Percentiles rank a stretch among this genome's conserved stretches.
phyloP scores from a whole-genome alignment of 1,284 basidiomycete species.

The Polyporus tsugae region DNA sequence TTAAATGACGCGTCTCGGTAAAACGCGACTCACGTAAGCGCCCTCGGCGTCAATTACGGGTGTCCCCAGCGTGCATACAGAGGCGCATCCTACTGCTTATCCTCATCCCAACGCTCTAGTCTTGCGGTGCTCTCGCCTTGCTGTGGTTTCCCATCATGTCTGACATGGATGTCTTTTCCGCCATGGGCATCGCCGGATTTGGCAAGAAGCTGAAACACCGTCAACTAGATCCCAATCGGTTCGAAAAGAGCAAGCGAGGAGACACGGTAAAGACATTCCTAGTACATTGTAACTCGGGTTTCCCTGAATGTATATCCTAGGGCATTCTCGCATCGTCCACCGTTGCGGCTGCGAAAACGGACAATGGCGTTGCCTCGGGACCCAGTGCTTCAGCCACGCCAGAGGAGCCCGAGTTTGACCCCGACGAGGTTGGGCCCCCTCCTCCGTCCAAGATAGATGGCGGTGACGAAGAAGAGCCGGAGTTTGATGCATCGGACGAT shows the following conservation, averaged over 20 bases:
- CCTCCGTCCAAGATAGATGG: constrained; percentile 29
- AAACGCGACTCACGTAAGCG: constrained; percentile 29
- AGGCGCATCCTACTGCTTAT: neutral
- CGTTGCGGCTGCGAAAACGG: constrained; percentile 13
- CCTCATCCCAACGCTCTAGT: neutral
- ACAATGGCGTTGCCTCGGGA: constrained; percentile 14
- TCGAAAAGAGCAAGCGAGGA: constrained; percentile 77
- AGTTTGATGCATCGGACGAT: constrained; percentile 67
- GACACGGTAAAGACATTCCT: constrained; percentile 44
- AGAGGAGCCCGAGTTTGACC: constrained; percentile 43
- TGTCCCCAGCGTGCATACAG: neutral
- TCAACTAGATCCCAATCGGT: constrained; percentile 71
- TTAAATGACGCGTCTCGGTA: constrained; percentile 32
- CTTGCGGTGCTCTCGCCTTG: neutral
- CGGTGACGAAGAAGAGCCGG: constrained; percentile 56
- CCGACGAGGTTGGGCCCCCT: constrained; percentile 46
- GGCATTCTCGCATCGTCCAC: constrained; percentile 20
- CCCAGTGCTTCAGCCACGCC: constrained; percentile 16
- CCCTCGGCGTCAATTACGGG: neutral
- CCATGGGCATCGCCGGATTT: constrained; percentile 85
- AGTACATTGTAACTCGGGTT: neutral
- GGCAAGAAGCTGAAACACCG: constrained; percentile 74
- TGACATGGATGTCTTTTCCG: constrained; percentile 73
- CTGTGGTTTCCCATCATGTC: constrained; percentile 49
- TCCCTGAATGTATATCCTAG: constrained; percentile 13